Percentiles rank a stretch among this genome's conserved stretches.
Evolutionary conservation across 257 asterid species (phyloP).

Genomic region (Fraxinus americana): DNA sequence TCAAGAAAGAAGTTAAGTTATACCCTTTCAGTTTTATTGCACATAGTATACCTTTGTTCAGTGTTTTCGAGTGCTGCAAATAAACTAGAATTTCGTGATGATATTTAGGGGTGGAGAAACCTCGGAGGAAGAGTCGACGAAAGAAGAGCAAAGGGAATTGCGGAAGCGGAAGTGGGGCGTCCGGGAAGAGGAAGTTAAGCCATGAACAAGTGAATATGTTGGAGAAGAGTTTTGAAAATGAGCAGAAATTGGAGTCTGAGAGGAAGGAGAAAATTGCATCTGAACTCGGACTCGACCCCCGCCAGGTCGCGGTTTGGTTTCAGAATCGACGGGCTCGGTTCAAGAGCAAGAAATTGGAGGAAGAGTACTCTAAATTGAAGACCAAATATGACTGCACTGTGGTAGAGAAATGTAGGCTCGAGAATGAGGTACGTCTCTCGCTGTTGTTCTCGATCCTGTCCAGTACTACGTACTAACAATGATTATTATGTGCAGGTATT

Average conservation of each 20-base stretch:
- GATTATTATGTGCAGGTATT: constrained; percentile 18
- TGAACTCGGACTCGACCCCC: constrained; percentile 30
- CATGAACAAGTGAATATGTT: constrained; percentile 29
- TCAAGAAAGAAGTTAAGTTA: neutral
- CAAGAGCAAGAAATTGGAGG: constrained; percentile 26
- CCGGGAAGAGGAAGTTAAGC: constrained; percentile 28
- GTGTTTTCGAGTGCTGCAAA: neutral
- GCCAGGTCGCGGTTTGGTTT: constrained; percentile 31
- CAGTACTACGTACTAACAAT: neutral
- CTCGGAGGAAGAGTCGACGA: constrained; percentile 26
- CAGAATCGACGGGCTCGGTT: constrained; percentile 31
- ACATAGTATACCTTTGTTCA: neutral
- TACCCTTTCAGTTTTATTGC: neutral
- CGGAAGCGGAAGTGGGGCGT: neutral
- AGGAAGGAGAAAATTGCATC: constrained; percentile 31
- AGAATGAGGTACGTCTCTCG: neutral
- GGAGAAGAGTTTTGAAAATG: constrained; percentile 13
- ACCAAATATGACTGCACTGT: constrained; percentile 1
- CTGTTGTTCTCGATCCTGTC: neutral
- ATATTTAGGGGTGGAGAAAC: constrained; percentile 33
- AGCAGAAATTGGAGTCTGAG: constrained; percentile 24
- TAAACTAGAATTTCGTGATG: neutral
- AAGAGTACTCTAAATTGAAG: constrained; percentile 22
- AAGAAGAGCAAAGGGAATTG: constrained; percentile 35
- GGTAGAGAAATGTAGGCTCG: neutral